A percentile compares a stretch with the other conserved stretches of the same genome.
phyloP scores from a whole-genome alignment of 257 asterid genomes.

The Coffea canephora region DNA sequence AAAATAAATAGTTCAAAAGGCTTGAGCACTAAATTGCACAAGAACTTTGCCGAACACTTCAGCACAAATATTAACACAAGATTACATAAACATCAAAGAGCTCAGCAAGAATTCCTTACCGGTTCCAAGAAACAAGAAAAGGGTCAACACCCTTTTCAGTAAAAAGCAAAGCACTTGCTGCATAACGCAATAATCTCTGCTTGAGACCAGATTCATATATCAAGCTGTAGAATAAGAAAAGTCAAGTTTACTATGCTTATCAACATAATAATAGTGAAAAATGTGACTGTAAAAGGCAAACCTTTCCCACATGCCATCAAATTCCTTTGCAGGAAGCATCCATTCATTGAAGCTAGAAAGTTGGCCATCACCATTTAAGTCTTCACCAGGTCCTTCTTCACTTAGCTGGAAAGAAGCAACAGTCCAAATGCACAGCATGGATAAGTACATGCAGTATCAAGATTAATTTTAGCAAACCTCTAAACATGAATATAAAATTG shows the following conservation, averaged over 20 bases:
- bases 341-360: constrained; percentile 91
- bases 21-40: background rate
- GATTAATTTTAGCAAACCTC: background rate
- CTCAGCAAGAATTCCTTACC: constrained; percentile 46
- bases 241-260: constrained; percentile 15
- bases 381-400: constrained; percentile 99
- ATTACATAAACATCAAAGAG: constrained; percentile 6
- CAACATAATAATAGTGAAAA: constrained; percentile 3
- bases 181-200: constrained; percentile 86
- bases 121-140: constrained; percentile 93
- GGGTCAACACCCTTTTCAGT: constrained; percentile 97
- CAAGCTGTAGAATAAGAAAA: constrained; percentile 65
- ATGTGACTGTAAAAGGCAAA: constrained; percentile 26
- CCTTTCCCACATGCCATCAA: constrained; percentile 99
- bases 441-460: background rate
- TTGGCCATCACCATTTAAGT: constrained; percentile 74
- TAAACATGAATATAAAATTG: background rate
- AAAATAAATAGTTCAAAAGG: background rate
- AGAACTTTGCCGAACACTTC: background rate
- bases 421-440: background rate
- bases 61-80: background rate
- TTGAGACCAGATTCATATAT: constrained; percentile 92
- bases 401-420: constrained; percentile 58
- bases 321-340: constrained; percentile 99
- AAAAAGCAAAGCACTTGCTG: constrained; percentile 96